Base-by-base conservation (phyloP, 768 basidiomycete genomes). In the Mycena olivaceomarginata region DNA sequence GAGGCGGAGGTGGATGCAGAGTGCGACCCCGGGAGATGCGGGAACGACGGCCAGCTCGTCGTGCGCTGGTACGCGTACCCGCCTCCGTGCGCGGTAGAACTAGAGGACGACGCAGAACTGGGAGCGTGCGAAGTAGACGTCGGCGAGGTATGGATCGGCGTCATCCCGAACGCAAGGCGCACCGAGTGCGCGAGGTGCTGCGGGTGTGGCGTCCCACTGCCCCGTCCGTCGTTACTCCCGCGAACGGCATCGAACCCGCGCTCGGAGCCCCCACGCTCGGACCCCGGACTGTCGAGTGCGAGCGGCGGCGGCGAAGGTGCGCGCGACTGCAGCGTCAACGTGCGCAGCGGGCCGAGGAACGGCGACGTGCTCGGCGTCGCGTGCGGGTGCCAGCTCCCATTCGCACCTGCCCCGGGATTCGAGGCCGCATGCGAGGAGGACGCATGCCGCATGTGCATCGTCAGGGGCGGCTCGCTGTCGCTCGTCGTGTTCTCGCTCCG, bases 131-230 rank as follows among this genome's bases (percentile, higher is more conserved):
- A 18, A n/a, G 48, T 13, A 11, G 46, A 48, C 46, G 60, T n/a
- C 16, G 48, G 48, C 39, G 64, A 39, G 75, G 67, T 57, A 68
- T 90, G 90, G 51, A 97, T 96, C 0, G 96, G 96, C 8, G 97
- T 97, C 95, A 97, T 98, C 5, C 95, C 96, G 79, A 98, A 98
- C 64, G 97, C 97, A 43, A 94, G 89, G 51, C 95, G 93, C 31
- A 98, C 94, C 0, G 94, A 95, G 82, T 96, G 95, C 5, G 95
- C 96, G 48, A 98, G 91, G 81, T 95, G 93, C 75, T 92, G 90
- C 74, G 93, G 91, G 51, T 86, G 87, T 40, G 85, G 81, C 1
- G 88, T 85, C 37, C 88, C 88, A 43, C 79, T 82, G 9, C 78
- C 68, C 48, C 72, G 56, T 68, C 72, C 80, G 57, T 70, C 80